Evolutionary conservation across 352 stramenopile genomes (phyloP).

Genomic region (Nothophytophthora sp.): DNA sequence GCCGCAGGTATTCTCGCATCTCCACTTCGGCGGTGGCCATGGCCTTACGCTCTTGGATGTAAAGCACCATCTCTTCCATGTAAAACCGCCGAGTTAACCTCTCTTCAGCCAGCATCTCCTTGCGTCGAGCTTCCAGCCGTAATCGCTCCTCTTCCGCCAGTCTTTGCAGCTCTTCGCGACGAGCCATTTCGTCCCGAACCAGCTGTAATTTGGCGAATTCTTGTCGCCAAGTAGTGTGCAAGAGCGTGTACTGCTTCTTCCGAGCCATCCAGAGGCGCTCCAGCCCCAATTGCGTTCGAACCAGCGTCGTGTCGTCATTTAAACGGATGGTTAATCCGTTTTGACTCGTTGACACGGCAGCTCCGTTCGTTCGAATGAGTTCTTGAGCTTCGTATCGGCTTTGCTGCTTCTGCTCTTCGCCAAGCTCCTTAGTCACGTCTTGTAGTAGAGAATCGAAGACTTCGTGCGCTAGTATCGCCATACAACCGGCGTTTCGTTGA

Average conservation of each 20-base stretch:
- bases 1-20: slow-evolving; percentile 68
- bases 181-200: slow-evolving; percentile 48
- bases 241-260: slow-evolving; percentile 33
- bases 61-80: slow-evolving; percentile 57
- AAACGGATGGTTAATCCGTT: no score
- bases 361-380: slow-evolving; percentile 13
- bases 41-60: slow-evolving; percentile 59
- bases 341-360: slow-evolving; percentile 7
- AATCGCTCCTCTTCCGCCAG: slow-evolving; percentile 51
- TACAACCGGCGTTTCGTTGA: slow-evolving; percentile 34
- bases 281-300: slow-evolving; percentile 19
- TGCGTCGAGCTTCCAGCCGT: slow-evolving; percentile 37
- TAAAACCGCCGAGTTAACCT: slow-evolving; percentile 63
- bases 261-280: slow-evolving; percentile 47
- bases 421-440: slow-evolving; percentile 25
- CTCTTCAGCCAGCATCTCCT: slow-evolving; percentile 76
- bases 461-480: slow-evolving; percentile 14
- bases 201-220: slow-evolving; percentile 49
- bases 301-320: no score
- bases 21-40: slow-evolving; percentile 70
- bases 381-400: slow-evolving; percentile 17
- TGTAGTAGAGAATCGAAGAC: slow-evolving; percentile 27
- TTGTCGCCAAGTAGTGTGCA: slow-evolving; percentile 40
- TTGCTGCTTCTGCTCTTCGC: slow-evolving; percentile 20
- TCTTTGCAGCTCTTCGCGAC: slow-evolving; percentile 52